Base-by-base conservation (phyloP, 768 basidiomycete species). In the Calocybe gangraenosa region DNA sequence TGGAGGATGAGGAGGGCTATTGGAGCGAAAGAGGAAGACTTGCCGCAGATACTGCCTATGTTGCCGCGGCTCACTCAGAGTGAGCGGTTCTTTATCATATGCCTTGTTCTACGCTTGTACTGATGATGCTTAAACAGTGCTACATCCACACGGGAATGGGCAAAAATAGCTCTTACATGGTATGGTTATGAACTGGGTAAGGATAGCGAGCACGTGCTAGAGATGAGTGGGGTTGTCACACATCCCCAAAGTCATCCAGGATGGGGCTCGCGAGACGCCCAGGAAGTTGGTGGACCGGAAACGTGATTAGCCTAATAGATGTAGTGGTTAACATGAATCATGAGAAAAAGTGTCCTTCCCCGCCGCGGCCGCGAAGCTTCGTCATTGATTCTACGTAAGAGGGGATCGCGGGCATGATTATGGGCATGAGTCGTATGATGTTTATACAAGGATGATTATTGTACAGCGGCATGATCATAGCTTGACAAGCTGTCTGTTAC, bases 21-120 rank as follows among this genome's bases (percentile, higher is more conserved):
- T 74, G 70, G 70, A 82, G 81, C 55, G 82, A 81, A 62, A 66
- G 82, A 31, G 83, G 82, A 8, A 65, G 71, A 50, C 65, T 84
- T 2, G 81, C 82, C 6, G 76, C 77, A 19, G 82, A 84, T 56
- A 79, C 76, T 8, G 69, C 69, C 5, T 75, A 68, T 65, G 72
- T 84, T 15, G 79, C 82, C 7, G 78, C 76, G 11, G 67, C 81
- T 3, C 81, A 84, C 65, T 74, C 71, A 5, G 80, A 84, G 82
- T 84, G 57, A 63, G 82, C 66, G 11, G 11, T 14, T 15, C 5
- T 21, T 28, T 19, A 25, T 46, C 37, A 46, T 41, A 46, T 53
- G 45, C 22, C 14, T 19, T n/a, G 46, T 25, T 36, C 6, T 35
- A n/a, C 14, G 13, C 18, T 40, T n/a, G 32, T 2, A 38, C 32